Evolutionary conservation across 1,284 basidiomycete species (phyloP).

Genomic region (Moesziomyces sp.): DNA sequence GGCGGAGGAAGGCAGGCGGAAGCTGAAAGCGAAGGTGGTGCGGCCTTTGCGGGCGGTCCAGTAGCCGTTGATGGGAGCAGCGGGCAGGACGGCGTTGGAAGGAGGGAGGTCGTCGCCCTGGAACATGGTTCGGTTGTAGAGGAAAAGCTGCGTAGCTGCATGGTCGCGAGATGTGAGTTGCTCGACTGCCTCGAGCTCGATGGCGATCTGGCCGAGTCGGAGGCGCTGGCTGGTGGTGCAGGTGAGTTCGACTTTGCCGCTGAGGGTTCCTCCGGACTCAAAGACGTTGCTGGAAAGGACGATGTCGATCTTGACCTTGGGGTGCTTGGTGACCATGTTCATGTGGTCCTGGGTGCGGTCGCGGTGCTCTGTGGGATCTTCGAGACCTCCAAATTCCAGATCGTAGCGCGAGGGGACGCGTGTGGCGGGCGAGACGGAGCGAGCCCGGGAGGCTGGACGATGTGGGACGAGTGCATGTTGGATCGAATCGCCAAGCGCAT

Average conservation of each 20-base stretch:
- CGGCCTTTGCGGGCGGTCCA: slow-evolving; percentile 62
- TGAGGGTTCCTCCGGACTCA: slow-evolving; percentile 54
- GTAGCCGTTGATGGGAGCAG: slow-evolving; percentile 56
- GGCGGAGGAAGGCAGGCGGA: slow-evolving; percentile 52
- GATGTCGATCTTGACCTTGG: slow-evolving; percentile 58
- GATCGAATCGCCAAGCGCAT: slow-evolving; percentile 32
- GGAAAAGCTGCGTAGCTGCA: slow-evolving; percentile 59
- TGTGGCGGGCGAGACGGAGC: slow-evolving; percentile 23
- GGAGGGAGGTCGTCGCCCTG: slow-evolving; percentile 61
- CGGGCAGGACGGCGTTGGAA: slow-evolving; percentile 59
- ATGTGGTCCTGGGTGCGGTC: slow-evolving; percentile 49
- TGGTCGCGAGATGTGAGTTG: slow-evolving; percentile 62
- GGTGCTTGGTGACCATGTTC: slow-evolving; percentile 61
- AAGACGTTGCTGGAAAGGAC: slow-evolving; percentile 51
- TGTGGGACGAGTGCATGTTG: slow-evolving; percentile 26
- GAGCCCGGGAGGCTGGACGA: slow-evolving; percentile 24
- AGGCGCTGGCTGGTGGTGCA: slow-evolving; percentile 58
- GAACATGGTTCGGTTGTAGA: slow-evolving; percentile 61
- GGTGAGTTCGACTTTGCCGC: slow-evolving; percentile 60
- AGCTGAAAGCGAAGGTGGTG: slow-evolving; percentile 61
- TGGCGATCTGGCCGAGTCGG: slow-evolving; percentile 58
- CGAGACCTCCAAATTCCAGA: slow-evolving; percentile 36
- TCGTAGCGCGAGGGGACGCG: slow-evolving; percentile 37
- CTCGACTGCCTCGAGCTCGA: slow-evolving; percentile 58
- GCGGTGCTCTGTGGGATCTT: slow-evolving; percentile 25